Evolutionary conservation across 2,329 filamentous ascomycete genomes (phyloP), one percentile per base, ranked within the genome.

Genomic region (Talaromyces sp.): DNA sequence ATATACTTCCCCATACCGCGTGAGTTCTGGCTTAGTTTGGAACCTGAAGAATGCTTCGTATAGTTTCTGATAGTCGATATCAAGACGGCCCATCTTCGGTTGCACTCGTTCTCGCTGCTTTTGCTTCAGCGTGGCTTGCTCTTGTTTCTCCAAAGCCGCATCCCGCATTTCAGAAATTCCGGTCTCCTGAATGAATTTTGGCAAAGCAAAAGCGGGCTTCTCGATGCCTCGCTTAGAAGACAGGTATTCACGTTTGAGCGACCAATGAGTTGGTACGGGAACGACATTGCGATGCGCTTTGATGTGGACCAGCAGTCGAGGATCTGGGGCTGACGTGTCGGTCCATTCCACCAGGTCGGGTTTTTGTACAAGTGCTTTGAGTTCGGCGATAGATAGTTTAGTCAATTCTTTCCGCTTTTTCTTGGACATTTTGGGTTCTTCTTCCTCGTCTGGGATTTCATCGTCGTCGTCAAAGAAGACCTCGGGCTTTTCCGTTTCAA

Each of bases 1-100:
- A 78, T 99, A 99, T n/a, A 99, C 93, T 77, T 99, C 95, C 47
- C 95, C 95, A 72, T 97, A 99, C 50, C 93, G 87, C 37, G 95
- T 98, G 68, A 99, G 82, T 71, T 93, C 89, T 0, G 95, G 95
- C 79, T 99, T 99, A 47, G 92, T 96, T 80, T 99, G 95, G 75
- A 97, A 96, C 66, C 93, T 88, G 83, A 99, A 99, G 82, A 99
- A 99, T 3, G 95, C 95, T 75, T 98, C 95, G 80, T 98, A 98
- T 63, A 98, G 87, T 77, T 95, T 97, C 75, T 97, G 92, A 77
- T 99, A 99, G 78, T 99, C 95, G 70, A 99, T 98, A 76, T 99
- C 95, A 60, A 99, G 84, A 77, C 95, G 96, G 67, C 95, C 95
- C 86, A 97, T 95, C 80, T 98, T 98, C 33, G 93, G 93, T 68